Evolutionary conservation across 192 early-diverging fungal species (phyloP).

Genomic region (Mortierella antarctica): DNA sequence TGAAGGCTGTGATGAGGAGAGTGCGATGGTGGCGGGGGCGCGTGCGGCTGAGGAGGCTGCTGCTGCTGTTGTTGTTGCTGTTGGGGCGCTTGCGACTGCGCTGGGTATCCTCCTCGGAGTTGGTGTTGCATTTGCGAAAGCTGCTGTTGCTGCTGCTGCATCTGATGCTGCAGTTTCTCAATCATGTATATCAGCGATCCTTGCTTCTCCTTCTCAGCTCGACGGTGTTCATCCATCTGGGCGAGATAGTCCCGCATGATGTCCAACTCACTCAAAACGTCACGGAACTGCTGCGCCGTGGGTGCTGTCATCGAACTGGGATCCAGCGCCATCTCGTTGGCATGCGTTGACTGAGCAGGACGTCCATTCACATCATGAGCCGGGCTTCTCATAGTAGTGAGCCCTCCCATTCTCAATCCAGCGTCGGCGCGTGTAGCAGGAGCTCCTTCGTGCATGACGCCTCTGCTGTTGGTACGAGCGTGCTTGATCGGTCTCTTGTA

Average conservation of each 20-base stretch:
- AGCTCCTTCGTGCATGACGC: background rate
- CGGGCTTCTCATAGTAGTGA: background rate
- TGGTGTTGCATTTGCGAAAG: conserved; percentile 37
- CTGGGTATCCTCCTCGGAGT: conserved; percentile 22
- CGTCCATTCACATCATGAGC: background rate
- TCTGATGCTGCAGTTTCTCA: conserved; percentile 37
- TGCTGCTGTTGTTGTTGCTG: conserved; percentile 3
- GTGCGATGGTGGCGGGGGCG: background rate
- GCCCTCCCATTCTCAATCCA: background rate
- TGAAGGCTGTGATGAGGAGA: conserved; percentile 2
- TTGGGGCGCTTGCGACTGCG: background rate
- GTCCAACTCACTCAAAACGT: conserved; percentile 28
- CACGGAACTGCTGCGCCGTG: conserved; percentile 25
- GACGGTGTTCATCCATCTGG: conserved; percentile 32
- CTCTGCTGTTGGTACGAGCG: conserved; percentile 31
- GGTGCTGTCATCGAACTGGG: background rate
- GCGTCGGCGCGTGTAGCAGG: background rate
- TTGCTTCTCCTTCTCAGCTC: conserved; percentile 28
- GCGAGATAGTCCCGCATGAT: conserved; percentile 27
- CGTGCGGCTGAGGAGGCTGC: conserved; percentile 1
- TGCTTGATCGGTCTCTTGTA: conserved; percentile 40
- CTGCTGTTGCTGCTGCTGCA: conserved; percentile 42
- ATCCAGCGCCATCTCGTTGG: background rate
- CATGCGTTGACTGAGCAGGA: background rate
- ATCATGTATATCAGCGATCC: conserved; percentile 18